Evolutionary conservation across 23 red algal genomes (phyloP).

Genomic region (Gracilaria caudata): DNA sequence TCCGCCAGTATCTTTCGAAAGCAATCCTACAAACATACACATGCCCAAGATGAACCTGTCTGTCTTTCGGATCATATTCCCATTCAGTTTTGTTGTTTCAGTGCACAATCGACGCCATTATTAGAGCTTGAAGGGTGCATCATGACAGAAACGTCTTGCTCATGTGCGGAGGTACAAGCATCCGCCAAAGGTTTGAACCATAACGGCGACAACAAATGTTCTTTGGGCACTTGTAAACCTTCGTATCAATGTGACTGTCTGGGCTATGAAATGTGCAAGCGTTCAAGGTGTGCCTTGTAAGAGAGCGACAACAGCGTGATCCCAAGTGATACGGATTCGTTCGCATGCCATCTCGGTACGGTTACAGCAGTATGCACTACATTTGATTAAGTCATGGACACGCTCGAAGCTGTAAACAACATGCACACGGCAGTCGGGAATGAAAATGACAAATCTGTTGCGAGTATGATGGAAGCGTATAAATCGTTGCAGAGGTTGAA

Average conservation of each 20-base stretch:
- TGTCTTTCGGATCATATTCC: no score
- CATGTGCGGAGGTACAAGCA: background rate
- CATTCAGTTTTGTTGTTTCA: no score
- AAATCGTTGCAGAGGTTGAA: background rate
- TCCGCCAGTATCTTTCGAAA: no score
- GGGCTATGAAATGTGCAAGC: constrained; percentile 32
- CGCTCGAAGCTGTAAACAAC: background rate
- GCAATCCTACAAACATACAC: no score
- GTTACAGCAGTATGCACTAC: constrained; percentile 1
- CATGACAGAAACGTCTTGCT: constrained; percentile 38
- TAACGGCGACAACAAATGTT: constrained; percentile 17
- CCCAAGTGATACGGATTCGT: background rate
- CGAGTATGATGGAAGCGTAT: background rate
- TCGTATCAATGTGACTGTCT: constrained; percentile 37
- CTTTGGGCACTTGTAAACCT: constrained; percentile 26
- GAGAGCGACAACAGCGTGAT: background rate
- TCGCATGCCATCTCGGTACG: constrained; percentile 15
- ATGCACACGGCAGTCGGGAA: background rate
- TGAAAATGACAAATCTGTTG: no score
- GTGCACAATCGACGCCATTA: background rate
- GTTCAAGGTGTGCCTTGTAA: constrained; percentile 1
- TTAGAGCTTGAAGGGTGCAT: background rate
- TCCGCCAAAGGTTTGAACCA: constrained; percentile 11
- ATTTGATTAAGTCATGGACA: constrained; percentile 10
- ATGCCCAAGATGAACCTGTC: no score